Evolutionary conservation across 768 basidiomycete genomes (phyloP).

Genomic region (Agrocybe chaxingu): DNA sequence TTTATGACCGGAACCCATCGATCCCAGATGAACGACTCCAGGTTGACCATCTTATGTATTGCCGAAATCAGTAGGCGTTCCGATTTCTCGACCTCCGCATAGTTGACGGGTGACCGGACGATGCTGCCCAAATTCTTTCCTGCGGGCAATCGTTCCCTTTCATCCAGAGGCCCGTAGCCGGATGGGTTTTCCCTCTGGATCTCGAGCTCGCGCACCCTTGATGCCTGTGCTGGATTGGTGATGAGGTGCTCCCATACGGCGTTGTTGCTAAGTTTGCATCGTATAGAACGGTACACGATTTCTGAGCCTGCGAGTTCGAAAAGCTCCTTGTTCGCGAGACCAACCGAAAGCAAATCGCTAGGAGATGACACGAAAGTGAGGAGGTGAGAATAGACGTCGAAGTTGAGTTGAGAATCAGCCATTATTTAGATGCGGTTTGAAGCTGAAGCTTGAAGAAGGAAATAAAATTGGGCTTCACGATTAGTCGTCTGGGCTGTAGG

Average conservation of each 20-base stretch:
- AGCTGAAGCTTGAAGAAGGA: too few species aligned
- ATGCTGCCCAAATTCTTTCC: background rate
- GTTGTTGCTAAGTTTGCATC: conserved; percentile 14
- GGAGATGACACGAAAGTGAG: conserved; percentile 10
- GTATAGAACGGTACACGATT: conserved; percentile 11
- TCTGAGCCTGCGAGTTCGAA: conserved; percentile 7
- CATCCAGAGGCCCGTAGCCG: background rate
- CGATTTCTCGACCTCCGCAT: conserved; percentile 1
- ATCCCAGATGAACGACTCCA: conserved; percentile 18
- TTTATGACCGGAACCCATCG: conserved; percentile 14
- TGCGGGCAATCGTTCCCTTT: background rate
- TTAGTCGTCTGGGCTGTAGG: too few species aligned
- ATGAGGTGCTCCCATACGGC: conserved; percentile 16
- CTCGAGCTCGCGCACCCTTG: conserved; percentile 12
- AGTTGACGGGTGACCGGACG: background rate
- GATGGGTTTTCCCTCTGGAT: conserved; percentile 9
- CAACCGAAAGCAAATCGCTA: conserved; percentile 9
- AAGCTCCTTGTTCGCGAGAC: conserved; percentile 10
- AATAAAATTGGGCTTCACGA: too few species aligned
- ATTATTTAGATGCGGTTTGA: too few species aligned
- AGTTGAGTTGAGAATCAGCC: conserved; percentile 5
- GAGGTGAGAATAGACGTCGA: conserved; percentile 6
- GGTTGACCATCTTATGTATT: conserved; percentile 10
- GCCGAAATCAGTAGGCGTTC: conserved; percentile 14
- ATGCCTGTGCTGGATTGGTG: conserved; percentile 10